Base-by-base conservation (phyloP, 2,329 filamentous ascomycete genomes). In the Pseudocercospora cruenta region DNA sequence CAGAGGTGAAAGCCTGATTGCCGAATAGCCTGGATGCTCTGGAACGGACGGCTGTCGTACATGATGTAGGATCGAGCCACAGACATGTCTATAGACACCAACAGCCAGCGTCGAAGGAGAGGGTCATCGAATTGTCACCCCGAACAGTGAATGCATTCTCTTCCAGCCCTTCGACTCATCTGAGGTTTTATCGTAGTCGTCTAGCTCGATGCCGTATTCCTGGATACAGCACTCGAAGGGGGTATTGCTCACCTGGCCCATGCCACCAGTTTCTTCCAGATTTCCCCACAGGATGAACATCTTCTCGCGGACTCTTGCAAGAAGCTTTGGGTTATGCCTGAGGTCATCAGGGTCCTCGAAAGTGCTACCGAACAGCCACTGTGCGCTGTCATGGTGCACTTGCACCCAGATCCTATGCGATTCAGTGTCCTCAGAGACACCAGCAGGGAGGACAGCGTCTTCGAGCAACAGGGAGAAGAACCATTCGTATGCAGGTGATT, bases 201-300 rank as follows among this genome's bases (percentile, higher is more conserved):
- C 65, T 45, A 72, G 67, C 21, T 77, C 70, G 1, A 77, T 72
- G n/a, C 80, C 81, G 68, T 80, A 81, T 65, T 83, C 82, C 63
- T 76, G 67, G 5, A 83, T 73, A 62, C 77, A 81, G 70, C 80
- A 82, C 39, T 83, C 80, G 64, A 85, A 85, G 0, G 82, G 75
- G 39, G 72, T 73, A 64, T 82, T 83, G 36, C 69, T 74, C 33
- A 70, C 9, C 21, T 10, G 60, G 8, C 69, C 62, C 4, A 65
- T 61, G 4, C 43, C 67, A 26, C 62, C 60, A 19, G 63, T 69
- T 75, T 96, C 92, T 74, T 94, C 89, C 1, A 97, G 82, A 67
- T 97, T 87, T 1, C 94, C 94, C 94, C 94, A 98, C 1, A 97
- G 82, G 39, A 87, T 81, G 75, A 90, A 94, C 63, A 97, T 82